Evolutionary conservation across 2,329 filamentous ascomycete species (phyloP), one percentile per base, ranked within the genome.

Genomic region (Fusarium subtropicale): DNA sequence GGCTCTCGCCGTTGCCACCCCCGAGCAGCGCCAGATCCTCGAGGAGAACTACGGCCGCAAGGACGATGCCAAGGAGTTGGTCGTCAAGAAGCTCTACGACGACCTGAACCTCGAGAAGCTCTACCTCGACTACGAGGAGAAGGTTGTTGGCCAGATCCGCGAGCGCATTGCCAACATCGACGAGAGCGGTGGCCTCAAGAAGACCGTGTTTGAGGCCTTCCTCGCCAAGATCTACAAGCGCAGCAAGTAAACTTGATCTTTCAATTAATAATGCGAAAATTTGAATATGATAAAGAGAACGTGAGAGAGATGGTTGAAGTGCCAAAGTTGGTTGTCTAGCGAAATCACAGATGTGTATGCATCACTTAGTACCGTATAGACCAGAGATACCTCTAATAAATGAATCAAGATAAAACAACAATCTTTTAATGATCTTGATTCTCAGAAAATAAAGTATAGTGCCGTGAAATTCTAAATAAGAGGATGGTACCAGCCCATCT

Each of bases 171-270:
- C 85, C 24, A 83, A 89, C 64, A 84, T 98, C 54, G 94, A 99
- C 76, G 94, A 97, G 86, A 90, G 86, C 66, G 88, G 92, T 70
- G 96, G 96, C 18, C 82, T 99, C 76, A 97, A 97, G 87, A 96
- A 93, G 87, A 87, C 86, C 63, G 88, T 98, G 41, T 97, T 98
- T 73, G 91, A 97, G 75, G 87, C 88, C 45, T 99, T 98, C 86
- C 85, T 99, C 71, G 85, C 86, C 81, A 99, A 99, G 88, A 98
- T 99, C 78, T 98, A 98, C 88, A 97, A 97, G 90, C 88, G 96
- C 78, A 96, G 89, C 87, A 98, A 97, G 84, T 98, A 92, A 80
- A 69, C 13, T 18, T 36, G 39, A 31, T 16, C 18, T 18, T 20
- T 47, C 18, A 12, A 47, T 34, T 28, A 22, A 42, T 24, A 50